phyloP scores from a whole-genome alignment of 148 eudicot genomes.

The Cornus controversa region DNA sequence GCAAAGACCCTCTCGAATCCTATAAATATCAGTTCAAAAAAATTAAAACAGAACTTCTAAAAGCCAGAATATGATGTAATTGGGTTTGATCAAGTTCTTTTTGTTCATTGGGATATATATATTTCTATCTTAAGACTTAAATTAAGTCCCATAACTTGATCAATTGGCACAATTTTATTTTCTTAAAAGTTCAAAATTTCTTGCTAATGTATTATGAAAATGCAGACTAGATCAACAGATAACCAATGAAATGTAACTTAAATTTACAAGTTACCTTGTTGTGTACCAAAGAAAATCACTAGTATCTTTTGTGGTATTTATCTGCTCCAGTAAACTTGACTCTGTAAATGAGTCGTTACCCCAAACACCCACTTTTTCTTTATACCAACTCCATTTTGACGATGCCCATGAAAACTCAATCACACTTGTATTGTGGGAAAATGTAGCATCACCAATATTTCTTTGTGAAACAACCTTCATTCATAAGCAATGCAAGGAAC shows the following conservation, averaged over 20 bases:
- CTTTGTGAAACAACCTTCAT: conserved; percentile 38
- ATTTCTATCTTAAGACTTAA: no score
- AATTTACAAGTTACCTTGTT: conserved; percentile 41
- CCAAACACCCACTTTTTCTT: conserved; percentile 41
- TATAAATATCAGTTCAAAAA: background rate
- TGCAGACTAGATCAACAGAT: background rate
- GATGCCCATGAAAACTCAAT: conserved; percentile 28
- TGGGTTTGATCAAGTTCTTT: background rate
- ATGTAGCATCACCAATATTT: conserved; percentile 17
- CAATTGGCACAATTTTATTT: background rate
- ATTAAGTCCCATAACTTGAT: background rate
- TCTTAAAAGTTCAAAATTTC: background rate
- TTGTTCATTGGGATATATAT: no score
- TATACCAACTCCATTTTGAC: conserved; percentile 48
- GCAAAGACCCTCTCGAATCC: background rate
- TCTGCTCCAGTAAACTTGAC: conserved; percentile 61
- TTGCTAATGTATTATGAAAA: background rate
- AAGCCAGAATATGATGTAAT: background rate
- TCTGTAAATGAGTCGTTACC: conserved; percentile 29
- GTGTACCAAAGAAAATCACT: conserved; percentile 71
- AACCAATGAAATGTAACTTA: background rate
- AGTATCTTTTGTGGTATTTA: conserved; percentile 50
- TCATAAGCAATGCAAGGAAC: conserved; percentile 21
- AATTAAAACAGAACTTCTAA: background rate
- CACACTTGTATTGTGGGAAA: conserved; percentile 6